Evolutionary conservation across 2,329 filamentous ascomycete genomes (phyloP), one percentile per base, ranked within the genome.

Genomic region (Aureobasidium uvarum): DNA sequence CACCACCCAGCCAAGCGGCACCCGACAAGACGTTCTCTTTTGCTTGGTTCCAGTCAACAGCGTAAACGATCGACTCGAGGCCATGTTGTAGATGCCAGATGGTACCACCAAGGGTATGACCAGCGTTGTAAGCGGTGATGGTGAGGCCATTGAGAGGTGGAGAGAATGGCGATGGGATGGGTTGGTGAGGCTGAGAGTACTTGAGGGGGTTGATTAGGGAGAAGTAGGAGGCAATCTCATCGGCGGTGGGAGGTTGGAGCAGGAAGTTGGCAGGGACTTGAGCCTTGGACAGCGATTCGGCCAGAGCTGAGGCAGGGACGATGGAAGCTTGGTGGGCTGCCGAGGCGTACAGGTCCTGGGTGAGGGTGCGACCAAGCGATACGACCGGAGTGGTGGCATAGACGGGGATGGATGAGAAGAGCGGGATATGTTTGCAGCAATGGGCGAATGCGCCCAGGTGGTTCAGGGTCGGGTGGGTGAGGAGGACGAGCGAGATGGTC

Each of bases 81-180:
- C 93, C 92, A 79, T 98, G 92, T 73, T 98, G 94, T 69, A 99
- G 93, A 73, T 98, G 94, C 95, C 95, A 99, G 80, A 99, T 96
- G 28, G 95, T 98, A 65, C 95, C 95, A 76, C 95, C 95, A 0
- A 98, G 85, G 0, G 94, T 97, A 75, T 97, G 94, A 69, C 95
- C 95, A 8, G 95, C 92, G 77, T 96, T 96, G 79, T 98, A 98
- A 0, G 95, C 95, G 0, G 95, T 99, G 69, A 99, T 91, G 2
- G 92, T 96, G 20, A 99, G 85, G 5, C 93, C 93, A 70, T 95
- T 93, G 18, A 97, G 82, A 0, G 94, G 90, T 4, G 93, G 92
- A 2, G 92, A 96, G 74, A 92, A 96, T 0, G 92, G 89, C 5
- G 92, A 95, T 0, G 90, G 86, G 1, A 92, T 83, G 1, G 95